Percentiles rank a stretch among this genome's conserved stretches.
Conservation (phyloP, 2,329 filamentous ascomycete genomes). For the Talaromyces sp. region DNA sequence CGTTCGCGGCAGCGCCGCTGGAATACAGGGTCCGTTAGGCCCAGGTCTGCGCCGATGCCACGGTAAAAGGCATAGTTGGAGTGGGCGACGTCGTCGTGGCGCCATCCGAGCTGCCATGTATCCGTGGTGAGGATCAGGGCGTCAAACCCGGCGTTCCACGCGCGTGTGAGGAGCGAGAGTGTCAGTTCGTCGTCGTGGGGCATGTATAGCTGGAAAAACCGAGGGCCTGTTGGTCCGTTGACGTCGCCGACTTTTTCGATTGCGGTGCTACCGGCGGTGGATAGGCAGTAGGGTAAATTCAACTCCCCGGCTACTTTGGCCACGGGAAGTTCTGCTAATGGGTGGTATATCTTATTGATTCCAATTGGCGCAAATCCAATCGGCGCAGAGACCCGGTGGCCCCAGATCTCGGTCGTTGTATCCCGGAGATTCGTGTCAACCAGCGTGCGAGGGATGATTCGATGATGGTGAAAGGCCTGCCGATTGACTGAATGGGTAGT, state of each 20-base stretch:
- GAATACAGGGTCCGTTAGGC: slow-evolving; percentile 58
- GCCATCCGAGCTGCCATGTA: slow-evolving; percentile 61
- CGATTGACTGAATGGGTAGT: slow-evolving; percentile 54
- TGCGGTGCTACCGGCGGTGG: slow-evolving; percentile 51
- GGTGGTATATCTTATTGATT: slow-evolving; percentile 63
- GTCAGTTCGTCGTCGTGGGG: slow-evolving; percentile 60
- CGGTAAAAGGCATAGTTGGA: slow-evolving; percentile 62
- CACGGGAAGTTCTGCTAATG: slow-evolving; percentile 54
- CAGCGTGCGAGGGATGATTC: slow-evolving; percentile 58
- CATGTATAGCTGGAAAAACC: slow-evolving; percentile 63
- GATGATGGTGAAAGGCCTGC: slow-evolving; percentile 61
- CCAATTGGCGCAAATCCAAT: slow-evolving; percentile 63
- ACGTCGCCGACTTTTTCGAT: slow-evolving; percentile 57
- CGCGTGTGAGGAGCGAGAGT: slow-evolving; percentile 52
- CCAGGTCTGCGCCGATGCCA: slow-evolving; percentile 52
- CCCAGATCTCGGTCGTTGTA: slow-evolving; percentile 53
- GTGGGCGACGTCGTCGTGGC: slow-evolving; percentile 53
- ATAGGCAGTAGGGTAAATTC: slow-evolving; percentile 56
- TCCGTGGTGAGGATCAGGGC: slow-evolving; percentile 59
- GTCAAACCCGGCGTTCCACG: slow-evolving; percentile 51
- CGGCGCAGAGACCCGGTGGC: slow-evolving; percentile 55
- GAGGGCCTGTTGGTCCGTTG: slow-evolving; percentile 46
- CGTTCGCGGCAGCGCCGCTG: slow-evolving; percentile 47
- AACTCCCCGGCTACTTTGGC: slow-evolving; percentile 58
- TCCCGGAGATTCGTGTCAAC: slow-evolving; percentile 58